Evolutionary conservation across 768 basidiomycete species (phyloP).

Genomic region (Atractiella rhizophila): DNA sequence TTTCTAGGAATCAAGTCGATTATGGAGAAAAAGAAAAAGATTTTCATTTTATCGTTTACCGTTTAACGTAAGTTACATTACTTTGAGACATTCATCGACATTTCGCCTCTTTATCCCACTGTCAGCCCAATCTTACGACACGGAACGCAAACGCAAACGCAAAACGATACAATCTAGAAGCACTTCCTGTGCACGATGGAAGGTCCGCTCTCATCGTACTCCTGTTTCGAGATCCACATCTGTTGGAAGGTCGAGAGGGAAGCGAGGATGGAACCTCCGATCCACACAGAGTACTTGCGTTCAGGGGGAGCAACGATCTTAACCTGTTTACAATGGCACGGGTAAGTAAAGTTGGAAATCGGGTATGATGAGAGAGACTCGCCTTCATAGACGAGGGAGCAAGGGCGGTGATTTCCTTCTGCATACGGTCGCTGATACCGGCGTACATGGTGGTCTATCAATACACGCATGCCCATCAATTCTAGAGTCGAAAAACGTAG

Average conservation of each 20-base stretch:
- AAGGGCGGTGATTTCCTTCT: slow-evolving; percentile 66
- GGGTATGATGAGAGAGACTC: not conserved
- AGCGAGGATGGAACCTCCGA: slow-evolving; percentile 31
- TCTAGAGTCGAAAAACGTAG: not conserved
- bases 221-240: slow-evolving; percentile 54
- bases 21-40: no score
- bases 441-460: slow-evolving; percentile 33
- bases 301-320: slow-evolving; percentile 85
- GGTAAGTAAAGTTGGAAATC: not conserved
- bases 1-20: no score
- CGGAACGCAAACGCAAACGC: no score
- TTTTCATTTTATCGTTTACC: no score
- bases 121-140: no score
- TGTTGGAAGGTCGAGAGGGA: slow-evolving; percentile 90
- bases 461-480: not conserved
- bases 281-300: slow-evolving; percentile 78
- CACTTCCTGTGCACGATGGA: slow-evolving; percentile 21
- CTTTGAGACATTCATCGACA: no score
- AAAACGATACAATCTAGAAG: not conserved
- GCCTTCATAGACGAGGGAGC: slow-evolving; percentile 71
- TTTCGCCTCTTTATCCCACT: no score
- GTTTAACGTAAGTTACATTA: no score
- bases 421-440: slow-evolving; percentile 86
- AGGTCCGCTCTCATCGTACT: slow-evolving; percentile 43
- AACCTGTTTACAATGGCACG: slow-evolving; percentile 27